Base-by-base conservation (phyloP, 202 grass and related monocot genomes). In the Dendrocalamus latiflorus region DNA sequence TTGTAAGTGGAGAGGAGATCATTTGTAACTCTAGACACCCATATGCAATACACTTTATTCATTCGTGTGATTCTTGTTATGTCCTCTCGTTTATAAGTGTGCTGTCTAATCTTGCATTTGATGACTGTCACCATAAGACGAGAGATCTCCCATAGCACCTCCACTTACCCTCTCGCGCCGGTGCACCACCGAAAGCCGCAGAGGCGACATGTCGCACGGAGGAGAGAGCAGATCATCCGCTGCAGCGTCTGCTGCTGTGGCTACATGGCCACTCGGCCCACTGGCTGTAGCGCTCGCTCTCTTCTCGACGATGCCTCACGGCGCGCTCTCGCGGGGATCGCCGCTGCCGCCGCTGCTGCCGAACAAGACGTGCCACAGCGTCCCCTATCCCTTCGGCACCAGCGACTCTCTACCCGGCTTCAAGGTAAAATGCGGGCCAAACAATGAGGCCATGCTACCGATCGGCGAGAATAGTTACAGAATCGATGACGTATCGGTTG, bases 261-360 rank as follows among this genome's bases (percentile, higher is more conserved):
- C 47, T 14, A 25, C 55, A 68, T 21, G 72, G 38, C 72, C 28
- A 21, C 63, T 84, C 65, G n/a, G 8, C 21, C 58, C 9, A 0
- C 24, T 85, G 54, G 65, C 26, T 7, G 16, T 84, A 2, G 13
- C 37, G 43, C 68, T 88, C 34, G 20, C 30, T 6, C 15, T 81
- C 82, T 30, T 89, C 9, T 70, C 68, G 0, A 34, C 65, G n/a
- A 63, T 70, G 64, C 87, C 71, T 37, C 55, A 21, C 6, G 25
- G 22, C 24, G 42, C 44, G 11, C 16, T 54, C 61, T 75, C 82
- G 5, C 33, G 1, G 39, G 57, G n/a, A 6, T 0, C 18, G 16
- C 0, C 9, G 34, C 25, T n/a, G 34, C 76, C 51, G 9, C 58
- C 62, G 3, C 4, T 1, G 21, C 6, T 18, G 30, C 26, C 6